Base-by-base conservation (phyloP, 129 eudicot species). In the Centrapalus pauciflorus region DNA sequence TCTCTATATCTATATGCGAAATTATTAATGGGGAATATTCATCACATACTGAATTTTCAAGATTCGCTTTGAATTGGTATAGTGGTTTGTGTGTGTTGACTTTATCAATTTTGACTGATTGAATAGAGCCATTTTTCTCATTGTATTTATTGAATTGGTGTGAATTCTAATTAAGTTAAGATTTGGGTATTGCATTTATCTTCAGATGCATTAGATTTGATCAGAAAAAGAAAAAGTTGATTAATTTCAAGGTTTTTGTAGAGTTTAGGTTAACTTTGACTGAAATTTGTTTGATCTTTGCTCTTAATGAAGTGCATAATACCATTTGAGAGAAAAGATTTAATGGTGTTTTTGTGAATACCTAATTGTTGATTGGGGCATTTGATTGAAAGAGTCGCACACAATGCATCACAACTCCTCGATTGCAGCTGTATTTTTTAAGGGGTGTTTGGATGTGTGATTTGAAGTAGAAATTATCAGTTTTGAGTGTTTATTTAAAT, bases 11-110 rank as follows among this genome's bases (percentile, higher is more conserved):
- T 48, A 20, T 43, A 2, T 26, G 46, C 61, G 14, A n/a, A 16
- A 30, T 76, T 29, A 32, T 59, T 63, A 12, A 55, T 55, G 7
- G 16, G 28, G 80, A 49, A 68, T 59, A 68, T 76, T 59, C 48
- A 68, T 68, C 55, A 20, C 55, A 19, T 50, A 26, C 11, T 74
- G 50, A 56, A 30, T 32, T 45, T 65, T 66, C 59, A 48, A 57
- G 79, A 75, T 75, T 66, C 60, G 74, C 7, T 25, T 66, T 66
- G 68, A 59, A 46, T 4, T 7, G 13, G 11, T 33, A n/a, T n/a
- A 45, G 17, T 55, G 23, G 61, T n/a, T n/a, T n/a, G 21, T 35
- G n/a, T n/a, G 4, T 32, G 61, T 75, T 57, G 74, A 73, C 78
- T 62, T 64, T 73, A 59, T 25, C 14, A 10, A 32, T 17, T 59